These are phyloP conservation scores for Zygnema circumcarinatum DNA, from an alignment of 139 green algal species.

Conservation along the genomic window DNA sequence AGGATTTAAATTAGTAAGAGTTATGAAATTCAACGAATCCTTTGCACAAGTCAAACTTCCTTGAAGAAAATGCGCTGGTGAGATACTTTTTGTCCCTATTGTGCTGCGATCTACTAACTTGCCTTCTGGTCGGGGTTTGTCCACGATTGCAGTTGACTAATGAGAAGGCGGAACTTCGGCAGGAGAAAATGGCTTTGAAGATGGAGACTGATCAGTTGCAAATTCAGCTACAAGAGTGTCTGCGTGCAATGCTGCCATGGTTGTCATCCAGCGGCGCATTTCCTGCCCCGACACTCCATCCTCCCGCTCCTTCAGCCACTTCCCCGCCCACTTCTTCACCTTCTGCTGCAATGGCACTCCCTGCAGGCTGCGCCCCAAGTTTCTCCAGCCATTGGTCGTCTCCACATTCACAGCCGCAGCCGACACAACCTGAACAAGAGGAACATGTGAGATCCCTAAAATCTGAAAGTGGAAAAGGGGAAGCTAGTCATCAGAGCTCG, in stretches of 20 bases:
- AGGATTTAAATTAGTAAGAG: too few relatives aligned
- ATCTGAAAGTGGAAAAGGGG: neutral
- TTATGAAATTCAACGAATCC: too few relatives aligned
- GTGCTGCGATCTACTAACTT: too few relatives aligned
- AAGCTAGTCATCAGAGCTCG: neutral
- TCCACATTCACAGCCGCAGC: too few relatives aligned
- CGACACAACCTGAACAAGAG: neutral
- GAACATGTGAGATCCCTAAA: neutral
- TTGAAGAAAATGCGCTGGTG: too few relatives aligned
- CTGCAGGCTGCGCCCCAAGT: neutral
- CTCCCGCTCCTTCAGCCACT: neutral
- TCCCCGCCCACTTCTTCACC: neutral
- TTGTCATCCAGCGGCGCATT: neutral
- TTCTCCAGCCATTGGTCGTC: neutral
- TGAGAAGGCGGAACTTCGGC: constrained; percentile 42
- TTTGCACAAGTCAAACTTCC: too few relatives aligned
- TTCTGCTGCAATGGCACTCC: neutral
- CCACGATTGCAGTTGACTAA: constrained; percentile 39
- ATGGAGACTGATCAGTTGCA: constrained; percentile 28
- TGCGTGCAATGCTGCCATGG: constrained; percentile 34
- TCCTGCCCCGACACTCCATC: neutral
- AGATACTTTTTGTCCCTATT: too few relatives aligned
- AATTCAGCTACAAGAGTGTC: constrained; percentile 31
- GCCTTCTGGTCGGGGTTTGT: too few relatives aligned
- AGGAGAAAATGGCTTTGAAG: constrained; percentile 33